Evolutionary conservation across 129 eudicot species (phyloP), one percentile per base, ranked within the genome.

Genomic region (Silybum marianum): DNA sequence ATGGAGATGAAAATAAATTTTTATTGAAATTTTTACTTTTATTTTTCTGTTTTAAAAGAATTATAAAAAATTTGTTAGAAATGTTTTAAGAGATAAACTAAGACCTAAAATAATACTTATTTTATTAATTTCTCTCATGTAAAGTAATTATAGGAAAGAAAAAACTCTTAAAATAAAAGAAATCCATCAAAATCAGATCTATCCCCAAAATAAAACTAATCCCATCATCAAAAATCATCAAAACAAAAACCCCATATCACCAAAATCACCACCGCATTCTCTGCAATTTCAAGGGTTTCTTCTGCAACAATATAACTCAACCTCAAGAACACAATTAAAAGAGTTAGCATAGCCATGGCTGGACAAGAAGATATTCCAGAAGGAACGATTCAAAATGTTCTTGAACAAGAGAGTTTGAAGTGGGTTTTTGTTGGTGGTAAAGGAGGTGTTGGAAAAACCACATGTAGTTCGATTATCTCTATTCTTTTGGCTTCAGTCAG

Each of bases 401-500:
- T 95, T 9, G 98, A 95, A 25, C 99, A 95, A 82, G 97, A 92
- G 0, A 77, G 79, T 73, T 89, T 95, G 28, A 95, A 92, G 58
- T 95, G 99, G 87, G 87, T 84, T 44, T 84, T 84, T 67, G 87
- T 84, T 32, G 87, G 87, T 10, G 87, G 87, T 38, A 84, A 84
- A 79, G 87, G 87, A 3, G 87, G 87, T 73, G 87, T 84, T 66
- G 87, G 87, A 42, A 84, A 84, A 10, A 84, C 87, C 1, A 84
- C 87, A 13, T 84, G 87, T 24, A 84, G 87, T 10, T 84, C 87
- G 0, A 84, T 84, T 10, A 42, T 84, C 46, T 84, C 87, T 34
- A 84, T 84, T 22, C 82, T 79, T 14, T 68, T 84, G 54, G 85
- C 99, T 3, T 82, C 85, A 71, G 99, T 90, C 32, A 76, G 99